Conservation (phyloP, 2,329 filamentous ascomycete genomes). For the Blastomyces parvus region DNA sequence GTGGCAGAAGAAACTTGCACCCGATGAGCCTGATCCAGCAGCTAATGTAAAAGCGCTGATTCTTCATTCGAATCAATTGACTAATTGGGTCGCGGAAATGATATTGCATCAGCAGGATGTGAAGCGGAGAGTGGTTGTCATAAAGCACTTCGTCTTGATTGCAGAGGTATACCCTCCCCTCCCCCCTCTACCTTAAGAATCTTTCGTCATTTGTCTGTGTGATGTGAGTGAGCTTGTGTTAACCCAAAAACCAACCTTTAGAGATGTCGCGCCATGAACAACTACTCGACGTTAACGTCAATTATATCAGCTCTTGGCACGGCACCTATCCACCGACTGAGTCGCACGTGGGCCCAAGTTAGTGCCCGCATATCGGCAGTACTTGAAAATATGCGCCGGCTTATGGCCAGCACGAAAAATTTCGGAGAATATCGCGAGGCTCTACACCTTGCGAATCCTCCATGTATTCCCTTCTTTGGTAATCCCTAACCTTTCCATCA, state of each 20-base stretch:
- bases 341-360: constrained; percentile 88
- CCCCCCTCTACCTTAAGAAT: constrained; percentile 31
- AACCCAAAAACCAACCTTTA: constrained; percentile 29
- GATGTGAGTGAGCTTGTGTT: not conserved
- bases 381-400: constrained; percentile 80
- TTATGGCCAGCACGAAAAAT: constrained; percentile 97
- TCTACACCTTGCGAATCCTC: constrained; percentile 83
- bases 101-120: constrained; percentile 90
- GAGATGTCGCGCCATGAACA: constrained; percentile 92
- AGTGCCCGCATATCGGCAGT: constrained; percentile 71
- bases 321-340: constrained; percentile 86
- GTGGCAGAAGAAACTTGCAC: constrained; percentile 89
- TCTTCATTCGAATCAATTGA: constrained; percentile 95
- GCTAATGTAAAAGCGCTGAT: constrained; percentile 94
- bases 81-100: constrained; percentile 99
- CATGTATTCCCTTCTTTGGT: constrained; percentile 98
- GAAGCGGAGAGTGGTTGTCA: constrained; percentile 91
- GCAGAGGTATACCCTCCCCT: constrained; percentile 58
- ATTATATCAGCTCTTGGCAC: constrained; percentile 95
- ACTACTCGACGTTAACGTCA: constrained; percentile 93
- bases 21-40: constrained; percentile 59
- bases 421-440: constrained; percentile 94
- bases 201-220: constrained; percentile 11
- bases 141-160: constrained; percentile 95
- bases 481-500: constrained; percentile 26